Evolutionary conservation across 148 eudicot genomes (phyloP).

Genomic region (Camellia granthamiana): DNA sequence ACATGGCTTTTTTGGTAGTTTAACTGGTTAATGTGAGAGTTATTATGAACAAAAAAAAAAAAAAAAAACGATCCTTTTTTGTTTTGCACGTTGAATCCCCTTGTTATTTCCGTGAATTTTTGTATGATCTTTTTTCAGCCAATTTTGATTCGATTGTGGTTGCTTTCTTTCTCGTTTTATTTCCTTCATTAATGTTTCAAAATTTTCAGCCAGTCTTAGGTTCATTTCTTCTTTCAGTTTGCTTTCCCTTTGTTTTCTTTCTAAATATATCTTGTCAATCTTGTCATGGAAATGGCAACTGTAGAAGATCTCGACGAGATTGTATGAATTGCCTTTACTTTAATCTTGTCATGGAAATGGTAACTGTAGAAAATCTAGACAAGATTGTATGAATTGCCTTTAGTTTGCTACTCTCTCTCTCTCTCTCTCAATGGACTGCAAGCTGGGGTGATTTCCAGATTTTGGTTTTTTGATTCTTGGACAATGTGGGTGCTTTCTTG

Average conservation of each 20-base stretch:
- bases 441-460: background rate
- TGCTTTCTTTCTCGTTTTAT: background rate
- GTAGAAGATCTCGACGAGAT: background rate
- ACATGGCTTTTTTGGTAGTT: too few relatives aligned
- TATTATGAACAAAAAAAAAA: too few relatives aligned
- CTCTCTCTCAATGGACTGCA: background rate
- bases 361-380: background rate
- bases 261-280: background rate
- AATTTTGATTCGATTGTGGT: background rate
- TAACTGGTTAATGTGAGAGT: background rate
- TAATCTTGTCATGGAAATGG: too few relatives aligned
- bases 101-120: background rate
- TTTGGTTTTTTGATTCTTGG: background rate
- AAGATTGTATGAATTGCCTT: background rate
- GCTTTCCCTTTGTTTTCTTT: background rate
- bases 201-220: background rate
- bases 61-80: too few relatives aligned
- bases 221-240: background rate
- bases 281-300: background rate
- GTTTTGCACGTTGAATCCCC: background rate
- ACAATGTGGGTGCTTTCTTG: constrained; percentile 1
- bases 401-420: background rate
- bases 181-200: background rate
- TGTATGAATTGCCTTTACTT: background rate
- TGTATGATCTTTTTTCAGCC: background rate